phyloP scores from a whole-genome alignment of 1,284 basidiomycete species.

The Malassezia brasiliensis region DNA sequence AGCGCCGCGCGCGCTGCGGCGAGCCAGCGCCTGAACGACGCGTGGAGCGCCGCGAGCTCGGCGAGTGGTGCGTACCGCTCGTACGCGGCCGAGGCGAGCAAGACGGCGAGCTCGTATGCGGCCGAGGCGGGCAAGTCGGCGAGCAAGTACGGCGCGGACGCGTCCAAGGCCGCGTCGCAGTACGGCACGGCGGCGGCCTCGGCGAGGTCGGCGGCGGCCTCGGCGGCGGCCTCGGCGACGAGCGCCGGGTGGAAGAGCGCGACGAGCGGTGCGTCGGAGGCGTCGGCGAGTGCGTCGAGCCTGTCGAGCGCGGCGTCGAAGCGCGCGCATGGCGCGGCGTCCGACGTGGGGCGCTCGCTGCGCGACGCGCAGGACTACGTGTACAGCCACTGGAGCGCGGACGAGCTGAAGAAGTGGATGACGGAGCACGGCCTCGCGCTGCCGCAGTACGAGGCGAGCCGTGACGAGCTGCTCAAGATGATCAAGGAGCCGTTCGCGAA shows the following conservation, averaged over 20 bases:
- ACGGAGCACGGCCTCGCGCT: conserved; percentile 32
- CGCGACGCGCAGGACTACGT: conserved; percentile 44
- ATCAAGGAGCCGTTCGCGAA: conserved; percentile 29
- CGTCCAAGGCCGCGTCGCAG: not conserved
- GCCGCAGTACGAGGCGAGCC: conserved; percentile 30
- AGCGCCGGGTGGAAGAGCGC: not conserved
- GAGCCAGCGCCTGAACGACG: conserved; percentile 1
- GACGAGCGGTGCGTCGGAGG: not conserved
- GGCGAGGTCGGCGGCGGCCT: conserved; percentile 1
- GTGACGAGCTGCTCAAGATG: conserved; percentile 32
- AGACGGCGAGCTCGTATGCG: not conserved
- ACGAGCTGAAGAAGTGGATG: conserved; percentile 34
- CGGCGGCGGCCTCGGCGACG: not conserved
- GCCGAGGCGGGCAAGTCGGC: not conserved
- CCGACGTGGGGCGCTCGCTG: conserved; percentile 7
- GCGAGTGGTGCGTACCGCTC: not conserved
- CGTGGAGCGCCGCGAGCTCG: conserved; percentile 7
- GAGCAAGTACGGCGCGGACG: not conserved
- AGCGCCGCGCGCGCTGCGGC: conserved; percentile 23
- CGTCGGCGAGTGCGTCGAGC: not conserved
- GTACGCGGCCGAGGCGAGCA: not conserved
- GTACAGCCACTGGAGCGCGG: conserved; percentile 41
- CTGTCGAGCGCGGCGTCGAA: not conserved
- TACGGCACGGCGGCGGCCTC: not conserved
- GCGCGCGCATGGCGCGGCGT: not conserved